Evolutionary conservation across 805 yeast species (phyloP), one percentile per base, ranked within the genome.

Genomic region (Candida namnaoensis): DNA sequence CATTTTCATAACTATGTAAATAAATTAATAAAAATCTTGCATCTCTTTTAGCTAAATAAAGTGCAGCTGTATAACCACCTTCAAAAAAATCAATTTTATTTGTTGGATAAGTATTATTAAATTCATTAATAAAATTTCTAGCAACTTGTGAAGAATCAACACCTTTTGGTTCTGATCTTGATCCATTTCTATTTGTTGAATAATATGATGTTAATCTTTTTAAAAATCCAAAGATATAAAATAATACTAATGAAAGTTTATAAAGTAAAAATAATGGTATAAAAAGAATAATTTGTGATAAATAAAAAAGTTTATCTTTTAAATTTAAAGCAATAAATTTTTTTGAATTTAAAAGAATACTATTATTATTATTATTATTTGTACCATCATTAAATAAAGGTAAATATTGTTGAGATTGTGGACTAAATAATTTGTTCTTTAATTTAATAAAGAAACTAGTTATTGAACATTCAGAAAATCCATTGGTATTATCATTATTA

Each of bases 61-160:
- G 63, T 2, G 96, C 90, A 43, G 82, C 81, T 2, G 90, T 78
- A 61, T 88, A 91, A 32, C 95, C 82, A 13, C 88, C 88, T 50
- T 77, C 79, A 43, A 75, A 71, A 49, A 85, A 40, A 62, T 72
- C 40, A 24, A 52, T 14, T 13, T 41, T 39, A 37, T 44, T 50
- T 30, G 48, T 42, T 58, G 62, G 34, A 49, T 63, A 51, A 50
- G 45, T 61, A 47, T 76, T 80, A 51, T 78, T 80, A 39, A 81
- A 68, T 23, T 66, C 69, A 23, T 71, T 58, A 27, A 71, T 65
- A 49, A 80, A 78, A 44, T 69, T 63, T 40, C 71, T 65, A 1
- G 78, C 83, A 35, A 70, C 64, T 41, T 72, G 72, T 15, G 71
- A 66, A 1, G 86, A 81, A 51, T 78, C 77, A 38, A 60, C 53